These are phyloP conservation scores for Rhodomyrtus tomentosa DNA, from an alignment of 345 rosid species.

Conservation along the genomic window DNA sequence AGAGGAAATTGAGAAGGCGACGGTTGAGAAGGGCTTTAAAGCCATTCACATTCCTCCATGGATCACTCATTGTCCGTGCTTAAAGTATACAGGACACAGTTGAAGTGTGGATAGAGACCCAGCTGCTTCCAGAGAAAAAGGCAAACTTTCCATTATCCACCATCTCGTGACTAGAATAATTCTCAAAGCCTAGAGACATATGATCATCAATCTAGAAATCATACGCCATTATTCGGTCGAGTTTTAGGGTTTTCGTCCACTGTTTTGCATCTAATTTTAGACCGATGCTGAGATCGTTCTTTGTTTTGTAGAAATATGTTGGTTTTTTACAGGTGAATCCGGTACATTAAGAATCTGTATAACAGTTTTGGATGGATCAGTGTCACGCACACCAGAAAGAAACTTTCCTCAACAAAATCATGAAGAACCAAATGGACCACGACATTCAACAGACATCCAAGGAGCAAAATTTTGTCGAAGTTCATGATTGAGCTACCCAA, in stretches of 20 bases:
- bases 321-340: neutral
- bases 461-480: neutral
- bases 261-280: neutral
- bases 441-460: too few species aligned
- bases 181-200: neutral
- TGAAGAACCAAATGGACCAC: too few species aligned
- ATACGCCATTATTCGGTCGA: neutral
- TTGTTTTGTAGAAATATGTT: neutral
- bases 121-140: neutral
- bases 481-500: neutral
- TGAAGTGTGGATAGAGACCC: neutral
- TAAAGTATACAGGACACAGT: neutral
- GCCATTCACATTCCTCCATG: neutral
- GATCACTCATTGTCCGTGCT: neutral
- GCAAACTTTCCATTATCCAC: neutral
- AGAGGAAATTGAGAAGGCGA: neutral
- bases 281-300: too few species aligned
- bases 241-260: neutral
- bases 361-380: too few species aligned
- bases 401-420: too few species aligned
- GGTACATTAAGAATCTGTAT: too few species aligned
- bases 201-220: neutral
- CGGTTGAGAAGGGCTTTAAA: slow-evolving; percentile 3
- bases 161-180: neutral
- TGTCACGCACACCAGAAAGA: too few species aligned